Base-by-base conservation (phyloP, 2,329 filamentous ascomycete species). In the Neonectria sp. region DNA sequence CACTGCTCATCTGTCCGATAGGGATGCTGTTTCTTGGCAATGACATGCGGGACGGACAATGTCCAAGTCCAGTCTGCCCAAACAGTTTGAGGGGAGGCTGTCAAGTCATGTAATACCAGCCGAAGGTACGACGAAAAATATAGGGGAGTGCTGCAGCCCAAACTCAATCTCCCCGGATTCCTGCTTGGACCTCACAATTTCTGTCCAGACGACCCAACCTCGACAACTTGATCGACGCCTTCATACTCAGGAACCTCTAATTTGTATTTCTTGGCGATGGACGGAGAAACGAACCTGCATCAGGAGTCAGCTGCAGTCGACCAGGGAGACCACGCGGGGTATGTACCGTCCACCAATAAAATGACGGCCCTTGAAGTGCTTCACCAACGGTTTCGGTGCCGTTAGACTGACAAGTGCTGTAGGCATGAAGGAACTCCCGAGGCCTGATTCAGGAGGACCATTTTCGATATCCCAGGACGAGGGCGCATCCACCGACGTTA, bases 391-490 rank as follows among this genome's bases (percentile, higher is more conserved):
- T 82, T 99, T 99, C 3, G 96, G 95, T 11, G 96, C 96, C 55
- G 95, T 97, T 77, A 99, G 84, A 78, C 94, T 97, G 72, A 99
- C 91, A 65, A 99, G 84, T 24, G 91, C 91, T 37, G 87, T 85
- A 71, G 96, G 96, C 83, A 93, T 91, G 77, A 97, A 98, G 5
- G 86, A 90, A 75, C 91, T 92, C 1, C 95, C 95, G 0, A 93
- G 87, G 0, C 94, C 95, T 1, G 90, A 89, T 59, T 86, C 83
- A 12, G 95, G 95, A 9, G 95, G 95, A 0, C 96, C 96, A 12
- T 86, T 85, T 77, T 97, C 93, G 63, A 99, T 97, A 79, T 96
- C 91, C 96, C 96, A 99, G 2, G 93, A 96, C 35, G 94, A 97
- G 1, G 96, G 96, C 7, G 94, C 95, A 82, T 99, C 96, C 25